phyloP scores from a whole-genome alignment of 345 rosid genomes.

The Salix caprea region DNA sequence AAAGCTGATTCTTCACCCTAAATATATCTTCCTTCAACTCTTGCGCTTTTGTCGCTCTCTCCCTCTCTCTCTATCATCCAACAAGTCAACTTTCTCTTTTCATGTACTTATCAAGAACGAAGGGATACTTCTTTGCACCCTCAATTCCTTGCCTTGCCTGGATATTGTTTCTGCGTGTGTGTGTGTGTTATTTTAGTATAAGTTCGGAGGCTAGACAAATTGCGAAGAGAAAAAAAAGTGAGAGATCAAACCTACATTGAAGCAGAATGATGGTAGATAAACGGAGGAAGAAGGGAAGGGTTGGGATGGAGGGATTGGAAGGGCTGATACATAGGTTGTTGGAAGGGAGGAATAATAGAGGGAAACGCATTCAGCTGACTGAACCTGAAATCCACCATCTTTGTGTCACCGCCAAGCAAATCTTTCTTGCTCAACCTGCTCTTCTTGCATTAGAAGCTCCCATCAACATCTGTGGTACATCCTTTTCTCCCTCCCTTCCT shows the following conservation, averaged over 20 bases:
- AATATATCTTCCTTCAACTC: not conserved
- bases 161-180: not conserved
- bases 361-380: conserved; percentile 18
- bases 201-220: too few relatives aligned
- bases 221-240: too few relatives aligned
- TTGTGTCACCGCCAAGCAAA: conserved; percentile 20
- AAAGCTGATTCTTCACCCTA: not conserved
- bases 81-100: not conserved
- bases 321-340: conserved; percentile 11
- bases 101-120: not conserved
- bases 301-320: conserved; percentile 21
- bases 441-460: conserved; percentile 24
- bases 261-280: not conserved
- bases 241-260: not conserved
- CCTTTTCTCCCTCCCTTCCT: not conserved
- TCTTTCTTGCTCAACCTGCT: conserved; percentile 18
- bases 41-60: not conserved
- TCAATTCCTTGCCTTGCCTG: not conserved
- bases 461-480: conserved; percentile 22
- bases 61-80: not conserved
- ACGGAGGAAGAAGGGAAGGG: not conserved
- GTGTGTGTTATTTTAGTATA: too few relatives aligned
- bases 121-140: not conserved
- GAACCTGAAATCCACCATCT: conserved; percentile 22
- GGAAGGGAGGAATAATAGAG: conserved; percentile 17